Conservation (phyloP, 495 filamentous ascomycete species). For the Massariosphaeria phaeospora region DNA sequence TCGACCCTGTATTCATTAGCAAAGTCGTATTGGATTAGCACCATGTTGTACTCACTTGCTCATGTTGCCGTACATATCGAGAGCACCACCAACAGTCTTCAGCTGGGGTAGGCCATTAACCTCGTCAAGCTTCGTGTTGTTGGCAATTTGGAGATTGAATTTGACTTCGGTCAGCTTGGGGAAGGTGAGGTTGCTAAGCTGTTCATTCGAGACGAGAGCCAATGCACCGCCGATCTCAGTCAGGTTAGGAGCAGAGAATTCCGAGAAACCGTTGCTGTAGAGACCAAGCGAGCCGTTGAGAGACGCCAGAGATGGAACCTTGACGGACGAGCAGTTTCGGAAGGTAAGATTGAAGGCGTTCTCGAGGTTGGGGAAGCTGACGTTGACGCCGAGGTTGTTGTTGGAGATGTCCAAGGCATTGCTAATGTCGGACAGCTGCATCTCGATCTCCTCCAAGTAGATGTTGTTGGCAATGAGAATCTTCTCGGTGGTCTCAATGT, state of each 20-base stretch:
- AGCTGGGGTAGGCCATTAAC: conserved; percentile 65
- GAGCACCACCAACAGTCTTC: conserved; percentile 67
- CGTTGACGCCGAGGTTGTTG: conserved; percentile 54
- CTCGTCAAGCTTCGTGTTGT: conserved; percentile 68
- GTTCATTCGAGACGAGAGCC: conserved; percentile 71
- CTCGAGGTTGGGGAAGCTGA: conserved; percentile 68
- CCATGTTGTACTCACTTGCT: conserved; percentile 56
- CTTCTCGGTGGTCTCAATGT: conserved; percentile 62
- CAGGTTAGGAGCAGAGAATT: conserved; percentile 71
- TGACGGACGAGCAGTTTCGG: conserved; percentile 71
- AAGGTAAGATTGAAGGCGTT: conserved; percentile 82
- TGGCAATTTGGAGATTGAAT: conserved; percentile 76
- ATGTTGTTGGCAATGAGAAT: conserved; percentile 41
- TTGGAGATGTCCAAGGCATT: conserved; percentile 57
- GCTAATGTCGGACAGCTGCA: conserved; percentile 66
- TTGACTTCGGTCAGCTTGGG: conserved; percentile 60
- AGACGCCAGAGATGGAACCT: conserved; percentile 67
- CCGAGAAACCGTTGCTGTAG: conserved; percentile 68
- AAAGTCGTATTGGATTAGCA: background rate
- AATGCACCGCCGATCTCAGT: conserved; percentile 62
- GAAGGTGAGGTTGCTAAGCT: conserved; percentile 72
- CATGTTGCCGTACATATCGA: conserved; percentile 86
- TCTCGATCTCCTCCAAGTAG: conserved; percentile 37
- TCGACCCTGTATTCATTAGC: conserved; percentile 51
- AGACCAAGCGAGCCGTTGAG: conserved; percentile 80